Evolutionary conservation across 768 basidiomycete species (phyloP).

Genomic region (Epithele typhae): DNA sequence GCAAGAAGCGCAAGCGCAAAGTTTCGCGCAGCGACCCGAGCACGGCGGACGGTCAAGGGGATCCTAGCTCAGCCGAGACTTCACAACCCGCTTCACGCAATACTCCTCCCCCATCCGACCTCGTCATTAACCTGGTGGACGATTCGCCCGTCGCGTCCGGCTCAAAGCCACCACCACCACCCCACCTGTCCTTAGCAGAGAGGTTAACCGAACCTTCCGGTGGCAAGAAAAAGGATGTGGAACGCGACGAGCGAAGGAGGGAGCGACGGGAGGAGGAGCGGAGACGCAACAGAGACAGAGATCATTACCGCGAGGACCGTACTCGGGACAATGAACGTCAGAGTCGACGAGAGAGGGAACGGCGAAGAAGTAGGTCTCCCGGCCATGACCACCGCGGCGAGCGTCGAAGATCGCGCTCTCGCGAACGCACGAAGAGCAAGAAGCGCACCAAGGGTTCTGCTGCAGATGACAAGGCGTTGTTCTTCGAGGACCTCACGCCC

Average conservation of each 20-base stretch:
- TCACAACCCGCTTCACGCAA: not conserved
- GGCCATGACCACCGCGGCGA: slow-evolving; percentile 5
- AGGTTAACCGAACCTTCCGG: too few relatives aligned
- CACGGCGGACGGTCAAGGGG: not conserved
- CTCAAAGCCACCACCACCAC: too few relatives aligned
- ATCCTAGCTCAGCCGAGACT: too few relatives aligned
- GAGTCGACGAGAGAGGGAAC: slow-evolving; percentile 1
- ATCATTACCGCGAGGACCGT: not conserved
- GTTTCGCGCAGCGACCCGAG: not conserved
- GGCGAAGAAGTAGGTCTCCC: slow-evolving; percentile 5
- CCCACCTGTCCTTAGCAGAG: too few relatives aligned
- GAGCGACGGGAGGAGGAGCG: not conserved
- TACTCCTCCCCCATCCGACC: too few relatives aligned
- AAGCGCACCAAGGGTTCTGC: not conserved
- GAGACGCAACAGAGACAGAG: not conserved
- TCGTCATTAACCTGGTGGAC: too few relatives aligned
- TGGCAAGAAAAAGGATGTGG: too few relatives aligned
- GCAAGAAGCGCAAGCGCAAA: slow-evolving; percentile 19
- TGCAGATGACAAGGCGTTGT: too few relatives aligned
- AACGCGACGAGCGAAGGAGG: too few relatives aligned
- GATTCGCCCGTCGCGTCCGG: too few relatives aligned
- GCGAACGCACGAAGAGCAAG: slow-evolving; percentile 5
- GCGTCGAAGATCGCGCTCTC: slow-evolving; percentile 3
- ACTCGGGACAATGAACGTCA: not conserved
- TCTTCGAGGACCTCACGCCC: slow-evolving; percentile 48